A percentile compares a stretch with the other conserved stretches of the same genome.
Conservation (phyloP, 169 alveolate species). For the Ichthyophthirius multifiliis region DNA sequence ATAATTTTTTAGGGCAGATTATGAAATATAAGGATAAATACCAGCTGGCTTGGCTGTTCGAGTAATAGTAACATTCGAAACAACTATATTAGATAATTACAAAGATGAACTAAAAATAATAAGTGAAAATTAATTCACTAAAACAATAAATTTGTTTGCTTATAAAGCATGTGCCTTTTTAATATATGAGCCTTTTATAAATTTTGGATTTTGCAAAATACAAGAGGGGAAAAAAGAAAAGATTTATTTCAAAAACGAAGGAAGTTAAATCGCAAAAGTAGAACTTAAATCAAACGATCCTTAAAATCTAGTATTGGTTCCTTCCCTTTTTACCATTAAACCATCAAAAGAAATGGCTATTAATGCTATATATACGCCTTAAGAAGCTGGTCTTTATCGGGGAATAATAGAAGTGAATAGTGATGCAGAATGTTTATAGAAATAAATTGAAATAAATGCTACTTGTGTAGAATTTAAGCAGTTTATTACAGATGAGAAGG, state of each 20-base stretch:
- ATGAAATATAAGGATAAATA: conserved; percentile 70
- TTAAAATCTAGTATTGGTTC: conserved; percentile 47
- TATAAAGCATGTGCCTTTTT: conserved; percentile 18
- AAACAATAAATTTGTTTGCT: conserved; percentile 13
- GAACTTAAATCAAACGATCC: conserved; percentile 53
- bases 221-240: conserved; percentile 60
- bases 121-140: conserved; percentile 18
- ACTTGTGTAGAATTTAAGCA: conserved; percentile 45
- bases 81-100: conserved; percentile 69
- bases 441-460: conserved; percentile 72
- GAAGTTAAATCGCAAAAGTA: conserved; percentile 64
- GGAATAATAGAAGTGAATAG: conserved; percentile 24
- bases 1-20: conserved; percentile 59
- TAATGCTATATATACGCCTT: conserved; percentile 40
- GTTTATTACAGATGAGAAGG: conserved; percentile 76
- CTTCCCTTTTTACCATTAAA: conserved; percentile 39
- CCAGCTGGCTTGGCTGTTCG: conserved; percentile 71
- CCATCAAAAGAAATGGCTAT: conserved; percentile 42
- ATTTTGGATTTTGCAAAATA: conserved; percentile 73
- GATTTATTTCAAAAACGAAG: conserved; percentile 78
- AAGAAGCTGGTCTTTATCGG: conserved; percentile 31
- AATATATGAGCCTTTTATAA: conserved; percentile 39
- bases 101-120: conserved; percentile 55
- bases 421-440: conserved; percentile 36
- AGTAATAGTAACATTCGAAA: conserved; percentile 75